Evolutionary conservation across 139 green algal species (phyloP).

Genomic region (Tetraselmis chui): DNA sequence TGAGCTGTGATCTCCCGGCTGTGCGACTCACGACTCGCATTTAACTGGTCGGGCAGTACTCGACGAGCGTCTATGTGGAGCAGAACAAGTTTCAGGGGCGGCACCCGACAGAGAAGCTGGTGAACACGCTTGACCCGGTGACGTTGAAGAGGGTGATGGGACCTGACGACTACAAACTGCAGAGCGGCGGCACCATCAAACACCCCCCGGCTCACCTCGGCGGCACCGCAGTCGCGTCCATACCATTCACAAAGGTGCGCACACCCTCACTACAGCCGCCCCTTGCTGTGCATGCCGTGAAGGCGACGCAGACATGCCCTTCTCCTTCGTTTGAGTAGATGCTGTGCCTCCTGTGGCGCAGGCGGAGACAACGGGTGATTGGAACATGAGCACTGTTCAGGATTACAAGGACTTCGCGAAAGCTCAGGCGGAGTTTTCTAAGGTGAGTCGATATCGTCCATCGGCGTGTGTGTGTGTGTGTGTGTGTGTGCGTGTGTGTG

Average conservation of each 20-base stretch:
- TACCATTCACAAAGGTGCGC: not conserved
- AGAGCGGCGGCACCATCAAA: not conserved
- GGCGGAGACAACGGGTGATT: not conserved
- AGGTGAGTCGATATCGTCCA: too few relatives aligned
- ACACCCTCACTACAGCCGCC: too few relatives aligned
- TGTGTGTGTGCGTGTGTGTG: too few relatives aligned
- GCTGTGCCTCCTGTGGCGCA: too few relatives aligned
- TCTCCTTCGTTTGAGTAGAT: too few relatives aligned
- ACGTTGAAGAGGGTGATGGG: not conserved
- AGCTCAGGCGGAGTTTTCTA: not conserved
- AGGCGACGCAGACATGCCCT: too few relatives aligned
- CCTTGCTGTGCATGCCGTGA: too few relatives aligned
- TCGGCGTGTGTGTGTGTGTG: too few relatives aligned
- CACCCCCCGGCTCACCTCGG: not conserved
- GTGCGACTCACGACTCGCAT: too few relatives aligned
- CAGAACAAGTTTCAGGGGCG: not conserved
- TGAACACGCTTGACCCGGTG: not conserved
- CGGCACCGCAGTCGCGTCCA: not conserved
- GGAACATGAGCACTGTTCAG: not conserved
- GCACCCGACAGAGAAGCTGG: not conserved
- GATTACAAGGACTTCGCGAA: not conserved
- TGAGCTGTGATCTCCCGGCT: too few relatives aligned
- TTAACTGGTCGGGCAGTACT: not conserved
- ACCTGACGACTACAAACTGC: not conserved
- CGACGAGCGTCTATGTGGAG: not conserved